Conservation (phyloP, 371 early-diverging fungal species). For the Mucor circinelloides region DNA sequence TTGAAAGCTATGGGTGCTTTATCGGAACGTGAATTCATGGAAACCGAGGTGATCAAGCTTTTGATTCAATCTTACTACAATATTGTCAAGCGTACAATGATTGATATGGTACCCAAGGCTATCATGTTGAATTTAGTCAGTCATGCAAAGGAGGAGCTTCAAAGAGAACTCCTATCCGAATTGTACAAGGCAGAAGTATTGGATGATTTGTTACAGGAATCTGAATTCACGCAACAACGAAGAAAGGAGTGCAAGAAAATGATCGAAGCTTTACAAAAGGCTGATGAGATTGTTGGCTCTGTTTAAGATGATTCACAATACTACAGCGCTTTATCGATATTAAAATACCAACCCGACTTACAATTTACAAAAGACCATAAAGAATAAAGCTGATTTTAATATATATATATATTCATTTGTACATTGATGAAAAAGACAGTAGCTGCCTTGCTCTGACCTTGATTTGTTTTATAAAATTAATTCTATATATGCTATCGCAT, state of each 20-base stretch:
- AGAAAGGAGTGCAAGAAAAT: constrained; percentile 96
- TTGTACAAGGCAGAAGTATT: constrained; percentile 93
- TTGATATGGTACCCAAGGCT: constrained; percentile 99
- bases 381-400: no score
- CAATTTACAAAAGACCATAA: no score
- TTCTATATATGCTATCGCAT: no score
- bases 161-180: constrained; percentile 93
- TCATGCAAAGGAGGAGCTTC: constrained; percentile 90
- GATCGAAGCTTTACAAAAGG: constrained; percentile 94
- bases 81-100: constrained; percentile 96
- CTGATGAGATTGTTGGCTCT: constrained; percentile 86
- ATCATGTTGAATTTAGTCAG: constrained; percentile 97
- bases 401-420: background rate
- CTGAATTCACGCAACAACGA: constrained; percentile 85
- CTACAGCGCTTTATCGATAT: no score
- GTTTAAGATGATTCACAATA: constrained; percentile 35
- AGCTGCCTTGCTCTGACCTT: no score
- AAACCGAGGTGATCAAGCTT: constrained; percentile 97
- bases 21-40: constrained; percentile 95
- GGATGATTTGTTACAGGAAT: constrained; percentile 93
- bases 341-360: no score
- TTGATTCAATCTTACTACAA: constrained; percentile 95
- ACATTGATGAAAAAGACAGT: no score
- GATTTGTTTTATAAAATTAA: no score
- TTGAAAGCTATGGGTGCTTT: constrained; percentile 93